These are phyloP conservation scores for Cladosporium sp. DNA, from an alignment of 2,329 filamentous ascomycete genomes.

Conservation along the genomic window DNA sequence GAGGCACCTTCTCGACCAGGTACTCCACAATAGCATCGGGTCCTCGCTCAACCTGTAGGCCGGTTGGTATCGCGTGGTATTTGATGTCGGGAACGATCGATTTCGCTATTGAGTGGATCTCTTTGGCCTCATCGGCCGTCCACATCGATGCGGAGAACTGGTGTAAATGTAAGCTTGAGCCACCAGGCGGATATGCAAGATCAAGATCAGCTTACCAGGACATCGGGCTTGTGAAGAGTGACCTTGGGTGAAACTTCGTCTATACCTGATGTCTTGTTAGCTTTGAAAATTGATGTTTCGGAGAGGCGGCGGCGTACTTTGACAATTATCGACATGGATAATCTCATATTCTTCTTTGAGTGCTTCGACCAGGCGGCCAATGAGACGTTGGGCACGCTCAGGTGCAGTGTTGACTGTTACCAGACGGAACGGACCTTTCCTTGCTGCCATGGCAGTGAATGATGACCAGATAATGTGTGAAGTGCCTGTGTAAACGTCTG, in stretches of 20 bases:
- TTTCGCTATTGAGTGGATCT: conserved; percentile 25
- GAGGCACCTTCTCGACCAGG: conserved; percentile 48
- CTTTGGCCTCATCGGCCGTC: conserved; percentile 53
- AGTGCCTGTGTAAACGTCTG: background rate
- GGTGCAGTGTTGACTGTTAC: conserved; percentile 70
- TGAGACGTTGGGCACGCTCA: conserved; percentile 63
- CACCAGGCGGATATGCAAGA: background rate
- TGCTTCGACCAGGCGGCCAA: conserved; percentile 62
- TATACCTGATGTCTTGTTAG: background rate
- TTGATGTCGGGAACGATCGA: conserved; percentile 49
- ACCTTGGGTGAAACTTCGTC: background rate
- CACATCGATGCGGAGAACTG: conserved; percentile 66
- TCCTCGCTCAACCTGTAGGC: conserved; percentile 55
- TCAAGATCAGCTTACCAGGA: conserved; percentile 46
- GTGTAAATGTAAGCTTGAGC: background rate
- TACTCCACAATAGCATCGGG: conserved; percentile 59
- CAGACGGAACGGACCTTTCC: conserved; percentile 59
- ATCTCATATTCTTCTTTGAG: conserved; percentile 67
- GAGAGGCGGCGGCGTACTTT: conserved; percentile 47
- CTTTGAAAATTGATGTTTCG: background rate
- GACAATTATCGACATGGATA: conserved; percentile 62
- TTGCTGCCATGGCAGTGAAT: background rate
- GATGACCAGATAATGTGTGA: background rate
- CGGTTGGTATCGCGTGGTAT: conserved; percentile 56
- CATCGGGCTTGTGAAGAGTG: background rate